These are phyloP conservation scores for Neostapfia colusana DNA, from an alignment of 176 grass and related monocot species.

Conservation along the genomic window DNA sequence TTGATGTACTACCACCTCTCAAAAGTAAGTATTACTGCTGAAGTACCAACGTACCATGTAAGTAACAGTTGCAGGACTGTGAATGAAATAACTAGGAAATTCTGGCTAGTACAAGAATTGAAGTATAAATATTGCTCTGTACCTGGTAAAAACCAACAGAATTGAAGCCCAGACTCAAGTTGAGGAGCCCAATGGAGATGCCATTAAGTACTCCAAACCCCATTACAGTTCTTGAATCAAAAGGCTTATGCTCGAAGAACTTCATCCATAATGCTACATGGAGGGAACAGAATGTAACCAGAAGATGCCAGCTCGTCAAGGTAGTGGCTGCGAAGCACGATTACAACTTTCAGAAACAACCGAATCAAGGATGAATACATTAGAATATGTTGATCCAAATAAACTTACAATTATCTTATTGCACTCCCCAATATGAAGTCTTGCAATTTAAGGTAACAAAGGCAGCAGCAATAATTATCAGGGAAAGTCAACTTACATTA, in stretches of 20 bases:
- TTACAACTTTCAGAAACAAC: background rate
- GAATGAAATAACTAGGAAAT: slow-evolving; percentile 27
- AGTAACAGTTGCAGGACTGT: slow-evolving; percentile 12
- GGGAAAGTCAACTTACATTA: slow-evolving; percentile 1
- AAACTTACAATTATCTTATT: background rate
- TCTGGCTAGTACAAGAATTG: slow-evolving; percentile 21
- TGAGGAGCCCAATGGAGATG: slow-evolving; percentile 97
- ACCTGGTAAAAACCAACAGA: slow-evolving; percentile 99
- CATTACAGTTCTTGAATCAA: slow-evolving; percentile 94
- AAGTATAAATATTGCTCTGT: background rate
- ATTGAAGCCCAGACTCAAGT: slow-evolving; percentile 98
- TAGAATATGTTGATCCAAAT: background rate
- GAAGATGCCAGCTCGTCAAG: slow-evolving; percentile 99
- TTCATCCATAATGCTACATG: slow-evolving; percentile 94
- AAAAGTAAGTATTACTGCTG: slow-evolving; percentile 29
- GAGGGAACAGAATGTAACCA: slow-evolving; percentile 98
- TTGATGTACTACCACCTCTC: background rate
- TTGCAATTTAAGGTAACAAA: slow-evolving; percentile 8
- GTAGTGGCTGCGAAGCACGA: slow-evolving; percentile 84
- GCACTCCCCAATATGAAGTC: background rate
- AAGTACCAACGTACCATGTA: slow-evolving; percentile 22
- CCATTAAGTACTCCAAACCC: slow-evolving; percentile 98
- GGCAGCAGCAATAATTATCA: background rate
- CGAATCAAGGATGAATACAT: background rate
- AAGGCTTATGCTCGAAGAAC: slow-evolving; percentile 95